These are phyloP conservation scores for Peronospora tabacina DNA, from an alignment of 352 stramenopile species.

Conservation along the genomic window DNA sequence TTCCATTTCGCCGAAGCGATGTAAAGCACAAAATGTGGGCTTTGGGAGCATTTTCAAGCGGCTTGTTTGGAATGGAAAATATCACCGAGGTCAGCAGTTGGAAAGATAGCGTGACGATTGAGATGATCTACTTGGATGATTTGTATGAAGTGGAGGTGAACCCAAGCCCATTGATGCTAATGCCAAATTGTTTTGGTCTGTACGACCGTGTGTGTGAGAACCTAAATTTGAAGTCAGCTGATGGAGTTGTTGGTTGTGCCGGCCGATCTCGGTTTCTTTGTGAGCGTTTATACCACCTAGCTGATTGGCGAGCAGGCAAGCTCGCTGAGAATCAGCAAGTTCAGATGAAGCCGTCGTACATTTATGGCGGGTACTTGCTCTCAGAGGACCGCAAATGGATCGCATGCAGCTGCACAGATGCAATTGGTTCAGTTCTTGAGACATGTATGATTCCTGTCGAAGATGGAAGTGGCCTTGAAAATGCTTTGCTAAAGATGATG, in stretches of 20 bases:
- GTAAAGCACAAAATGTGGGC: constrained; percentile 69
- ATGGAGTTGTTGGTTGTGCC: constrained; percentile 7
- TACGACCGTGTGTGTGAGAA: constrained; percentile 66
- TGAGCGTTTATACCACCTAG: constrained; percentile 59
- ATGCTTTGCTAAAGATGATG: constrained; percentile 38
- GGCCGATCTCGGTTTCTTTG: constrained; percentile 38
- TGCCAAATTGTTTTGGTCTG: constrained; percentile 52
- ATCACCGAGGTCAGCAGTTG: constrained; percentile 24
- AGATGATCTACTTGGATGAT: constrained; percentile 67
- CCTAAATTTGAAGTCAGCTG: constrained; percentile 40
- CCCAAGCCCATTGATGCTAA: constrained; percentile 44
- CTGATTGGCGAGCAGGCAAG: constrained; percentile 26
- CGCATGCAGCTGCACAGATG: constrained; percentile 42
- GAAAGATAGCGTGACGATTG: constrained; percentile 53
- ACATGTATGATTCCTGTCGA: constrained; percentile 38
- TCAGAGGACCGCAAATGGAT: constrained; percentile 58
- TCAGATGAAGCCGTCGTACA: constrained; percentile 15
- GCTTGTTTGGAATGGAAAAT: constrained; percentile 40
- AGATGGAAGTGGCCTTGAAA: constrained; percentile 20
- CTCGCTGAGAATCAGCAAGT: constrained; percentile 4
- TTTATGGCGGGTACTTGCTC: constrained; percentile 50
- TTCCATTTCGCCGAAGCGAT: constrained; percentile 51
- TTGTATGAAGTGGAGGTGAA: constrained; percentile 60
- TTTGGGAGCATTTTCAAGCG: constrained; percentile 50
- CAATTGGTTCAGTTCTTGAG: constrained; percentile 53